Percentiles rank a stretch among this genome's conserved stretches.
These are phyloP conservation scores for Ilex asprella DNA, from an alignment of 257 asterid genomes.

Conservation along the genomic window DNA sequence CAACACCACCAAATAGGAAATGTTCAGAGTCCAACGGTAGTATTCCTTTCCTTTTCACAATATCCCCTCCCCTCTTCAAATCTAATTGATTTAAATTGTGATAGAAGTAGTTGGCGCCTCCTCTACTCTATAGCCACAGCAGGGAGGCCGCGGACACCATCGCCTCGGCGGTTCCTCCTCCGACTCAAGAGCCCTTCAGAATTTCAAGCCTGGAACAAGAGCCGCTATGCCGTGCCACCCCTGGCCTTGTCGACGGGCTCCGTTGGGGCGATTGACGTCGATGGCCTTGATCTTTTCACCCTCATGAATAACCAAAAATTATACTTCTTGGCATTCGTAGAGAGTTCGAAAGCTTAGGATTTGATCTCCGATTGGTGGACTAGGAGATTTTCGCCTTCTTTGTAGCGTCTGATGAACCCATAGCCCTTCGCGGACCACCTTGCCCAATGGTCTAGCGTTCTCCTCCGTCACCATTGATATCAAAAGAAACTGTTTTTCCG, in stretches of 20 bases:
- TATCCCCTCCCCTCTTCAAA: no score
- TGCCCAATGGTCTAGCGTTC: constrained; percentile 48
- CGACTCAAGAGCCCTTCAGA: no score
- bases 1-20: no score
- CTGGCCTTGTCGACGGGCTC: constrained; percentile 33
- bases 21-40: no score
- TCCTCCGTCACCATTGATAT: constrained; percentile 54
- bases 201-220: no score
- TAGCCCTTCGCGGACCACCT: constrained; percentile 60
- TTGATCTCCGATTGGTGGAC: constrained; percentile 76
- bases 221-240: neutral
- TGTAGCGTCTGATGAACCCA: constrained; percentile 80
- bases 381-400: constrained; percentile 62
- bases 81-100: no score
- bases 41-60: no score
- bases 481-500: no score
- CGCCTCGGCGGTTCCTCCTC: no score
- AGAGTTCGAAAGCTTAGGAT: constrained; percentile 66
- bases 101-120: no score
- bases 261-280: constrained; percentile 66
- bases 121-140: no score
- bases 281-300: constrained; percentile 58
- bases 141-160: no score
- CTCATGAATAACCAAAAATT: constrained; percentile 44
- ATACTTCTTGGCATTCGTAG: constrained; percentile 69